Conservation (phyloP, 805 yeast species). For the Starmerella stellata region DNA sequence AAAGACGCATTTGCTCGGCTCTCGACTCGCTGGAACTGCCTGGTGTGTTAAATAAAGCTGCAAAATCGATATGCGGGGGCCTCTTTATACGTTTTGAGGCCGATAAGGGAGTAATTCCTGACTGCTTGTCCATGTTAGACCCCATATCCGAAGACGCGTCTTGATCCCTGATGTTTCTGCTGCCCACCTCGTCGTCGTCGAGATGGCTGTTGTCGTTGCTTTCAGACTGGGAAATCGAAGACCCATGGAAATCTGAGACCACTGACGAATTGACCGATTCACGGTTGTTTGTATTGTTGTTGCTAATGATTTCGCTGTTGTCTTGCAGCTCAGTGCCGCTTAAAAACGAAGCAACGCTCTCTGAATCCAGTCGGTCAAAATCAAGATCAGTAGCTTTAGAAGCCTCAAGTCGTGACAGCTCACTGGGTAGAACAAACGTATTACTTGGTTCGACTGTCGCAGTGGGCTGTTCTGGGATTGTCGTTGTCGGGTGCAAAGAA, state of each 20-base stretch:
- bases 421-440: neutral
- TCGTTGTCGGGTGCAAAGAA: too few relatives aligned
- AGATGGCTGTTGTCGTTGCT: too few relatives aligned
- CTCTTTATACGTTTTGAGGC: conserved; percentile 17
- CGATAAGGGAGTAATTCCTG: conserved; percentile 1
- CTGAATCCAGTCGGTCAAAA: neutral
- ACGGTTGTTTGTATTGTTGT: too few relatives aligned
- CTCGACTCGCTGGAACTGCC: conserved; percentile 19
- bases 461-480: too few relatives aligned
- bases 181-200: neutral
- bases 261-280: neutral
- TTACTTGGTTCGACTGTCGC: neutral
- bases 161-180: neutral
- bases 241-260: neutral
- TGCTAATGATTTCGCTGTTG: too few relatives aligned
- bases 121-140: too few relatives aligned
- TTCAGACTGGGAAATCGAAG: too few relatives aligned
- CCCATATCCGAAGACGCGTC: neutral
- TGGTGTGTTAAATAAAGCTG: conserved; percentile 17
- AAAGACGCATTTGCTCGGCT: conserved; percentile 17
- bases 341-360: neutral
- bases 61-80: conserved; percentile 22
- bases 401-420: neutral
- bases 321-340: neutral
- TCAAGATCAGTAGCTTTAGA: neutral